A percentile compares a stretch with the other conserved stretches of the same genome.
Evolutionary conservation across 495 filamentous ascomycete species (phyloP).

Genomic region (Talaromyces stipitatus): DNA sequence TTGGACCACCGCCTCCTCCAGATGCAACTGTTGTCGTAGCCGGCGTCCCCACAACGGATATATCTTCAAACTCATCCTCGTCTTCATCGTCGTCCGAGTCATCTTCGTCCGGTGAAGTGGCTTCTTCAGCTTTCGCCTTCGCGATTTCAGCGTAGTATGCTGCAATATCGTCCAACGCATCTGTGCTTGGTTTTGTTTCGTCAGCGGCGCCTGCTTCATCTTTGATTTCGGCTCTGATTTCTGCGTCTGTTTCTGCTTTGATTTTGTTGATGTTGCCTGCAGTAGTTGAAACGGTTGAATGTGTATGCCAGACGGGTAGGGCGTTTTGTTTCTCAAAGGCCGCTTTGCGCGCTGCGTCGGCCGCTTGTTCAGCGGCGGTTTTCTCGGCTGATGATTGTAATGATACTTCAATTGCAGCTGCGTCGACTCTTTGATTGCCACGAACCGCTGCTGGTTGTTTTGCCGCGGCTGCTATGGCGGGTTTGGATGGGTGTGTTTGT

Average conservation of each 20-base stretch:
- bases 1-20: constrained; percentile 18
- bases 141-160: constrained; percentile 46
- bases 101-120: constrained; percentile 38
- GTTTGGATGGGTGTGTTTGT: constrained; percentile 48
- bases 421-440: constrained; percentile 56
- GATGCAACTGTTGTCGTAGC: constrained; percentile 12
- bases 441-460: constrained; percentile 60
- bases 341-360: constrained; percentile 65
- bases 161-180: constrained; percentile 40
- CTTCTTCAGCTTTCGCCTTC: constrained; percentile 39
- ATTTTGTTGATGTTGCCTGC: constrained; percentile 13
- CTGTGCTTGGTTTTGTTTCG: constrained; percentile 43
- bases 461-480: constrained; percentile 29
- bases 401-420: constrained; percentile 67
- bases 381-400: constrained; percentile 69
- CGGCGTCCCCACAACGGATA: constrained; percentile 17
- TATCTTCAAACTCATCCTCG: constrained; percentile 6
- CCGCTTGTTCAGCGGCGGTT: constrained; percentile 64
- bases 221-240: constrained; percentile 35
- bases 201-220: constrained; percentile 51
- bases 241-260: constrained; percentile 29
- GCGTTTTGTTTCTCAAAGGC: constrained; percentile 74
- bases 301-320: constrained; percentile 82
- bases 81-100: constrained; percentile 25
- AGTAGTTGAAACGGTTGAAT: constrained; percentile 60